Percentiles rank a stretch among this genome's conserved stretches.
phyloP scores from a whole-genome alignment of 1,284 basidiomycete genomes.

The Porogramme epimiltina region DNA sequence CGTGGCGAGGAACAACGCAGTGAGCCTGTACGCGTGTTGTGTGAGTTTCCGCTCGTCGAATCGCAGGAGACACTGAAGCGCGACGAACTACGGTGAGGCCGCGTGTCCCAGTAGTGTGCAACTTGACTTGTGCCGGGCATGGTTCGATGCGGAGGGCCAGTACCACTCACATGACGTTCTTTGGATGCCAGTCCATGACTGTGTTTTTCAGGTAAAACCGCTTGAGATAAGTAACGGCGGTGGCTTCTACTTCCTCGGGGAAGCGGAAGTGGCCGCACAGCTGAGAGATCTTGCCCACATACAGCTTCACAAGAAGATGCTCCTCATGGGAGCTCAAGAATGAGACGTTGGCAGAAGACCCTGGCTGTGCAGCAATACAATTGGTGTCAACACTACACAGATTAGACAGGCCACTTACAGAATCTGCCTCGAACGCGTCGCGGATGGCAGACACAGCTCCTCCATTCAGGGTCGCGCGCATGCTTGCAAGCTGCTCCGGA shows the following conservation, averaged over 20 bases:
- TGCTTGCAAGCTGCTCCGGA: constrained; percentile 55
- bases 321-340: constrained; percentile 88
- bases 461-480: constrained; percentile 69
- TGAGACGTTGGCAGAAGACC: constrained; percentile 65
- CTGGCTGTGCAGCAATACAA: no score
- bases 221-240: constrained; percentile 91
- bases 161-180: constrained; percentile 96
- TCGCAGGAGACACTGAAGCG: no score
- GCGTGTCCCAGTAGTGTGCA: no score
- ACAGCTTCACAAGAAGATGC: constrained; percentile 85
- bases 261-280: constrained; percentile 87
- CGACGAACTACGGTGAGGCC: no score
- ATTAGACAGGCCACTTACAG: constrained; percentile 57
- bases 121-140: no score
- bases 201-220: constrained; percentile 98
- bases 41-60: no score
- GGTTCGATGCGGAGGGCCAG: no score
- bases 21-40: constrained; percentile 69
- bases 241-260: constrained; percentile 91
- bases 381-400: constrained; percentile 11
- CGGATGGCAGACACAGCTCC: constrained; percentile 77
- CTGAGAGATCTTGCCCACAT: constrained; percentile 84
- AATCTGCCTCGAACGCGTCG: constrained; percentile 76
- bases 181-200: constrained; percentile 99
- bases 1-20: constrained; percentile 91